Percentiles rank a stretch among this genome's conserved stretches.
Conservation (phyloP, 1,284 basidiomycete genomes). For the Sutorius eximius region DNA sequence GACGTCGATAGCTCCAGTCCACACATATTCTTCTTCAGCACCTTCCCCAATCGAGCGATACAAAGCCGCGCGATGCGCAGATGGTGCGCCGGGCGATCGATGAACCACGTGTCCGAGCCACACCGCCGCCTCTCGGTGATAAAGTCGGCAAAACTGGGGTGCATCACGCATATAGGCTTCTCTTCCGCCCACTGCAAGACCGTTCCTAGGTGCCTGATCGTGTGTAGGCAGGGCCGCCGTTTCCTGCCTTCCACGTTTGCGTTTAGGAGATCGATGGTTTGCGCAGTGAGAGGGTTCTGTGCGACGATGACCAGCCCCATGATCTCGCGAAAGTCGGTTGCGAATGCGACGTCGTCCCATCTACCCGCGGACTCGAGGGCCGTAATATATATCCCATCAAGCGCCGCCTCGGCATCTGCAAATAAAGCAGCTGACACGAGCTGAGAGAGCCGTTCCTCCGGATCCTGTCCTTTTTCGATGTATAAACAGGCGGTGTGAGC, state of each 20-base stretch:
- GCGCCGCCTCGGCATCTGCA: constrained; percentile 29
- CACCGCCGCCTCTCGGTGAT: constrained; percentile 32
- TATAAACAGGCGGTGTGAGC: constrained; percentile 36
- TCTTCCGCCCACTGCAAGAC: constrained; percentile 32
- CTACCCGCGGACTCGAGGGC: constrained; percentile 33
- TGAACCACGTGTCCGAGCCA: constrained; percentile 30
- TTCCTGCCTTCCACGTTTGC: constrained; percentile 8
- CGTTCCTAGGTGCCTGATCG: constrained; percentile 27
- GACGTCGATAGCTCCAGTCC: constrained; percentile 20
- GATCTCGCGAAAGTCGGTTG: constrained; percentile 36
- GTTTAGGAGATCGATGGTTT: constrained; percentile 31
- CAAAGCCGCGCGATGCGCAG: constrained; percentile 29
- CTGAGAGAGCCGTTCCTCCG: constrained; percentile 30
- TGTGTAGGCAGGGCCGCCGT: constrained; percentile 31
- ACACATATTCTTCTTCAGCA: constrained; percentile 32
- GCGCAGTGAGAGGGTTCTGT: constrained; percentile 25
- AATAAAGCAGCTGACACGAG: constrained; percentile 24
- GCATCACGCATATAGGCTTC: constrained; percentile 34
- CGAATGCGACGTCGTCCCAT: constrained; percentile 32
- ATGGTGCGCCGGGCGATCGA: constrained; percentile 25
- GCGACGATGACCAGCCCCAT: constrained; percentile 34
- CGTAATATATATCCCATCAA: constrained; percentile 34
- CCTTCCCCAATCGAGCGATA: constrained; percentile 17
- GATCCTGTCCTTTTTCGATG: constrained; percentile 34
- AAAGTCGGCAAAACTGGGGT: constrained; percentile 36